These are phyloP conservation scores for Astragalus membranaceus DNA, from an alignment of 306 rosid species.

Conservation along the genomic window DNA sequence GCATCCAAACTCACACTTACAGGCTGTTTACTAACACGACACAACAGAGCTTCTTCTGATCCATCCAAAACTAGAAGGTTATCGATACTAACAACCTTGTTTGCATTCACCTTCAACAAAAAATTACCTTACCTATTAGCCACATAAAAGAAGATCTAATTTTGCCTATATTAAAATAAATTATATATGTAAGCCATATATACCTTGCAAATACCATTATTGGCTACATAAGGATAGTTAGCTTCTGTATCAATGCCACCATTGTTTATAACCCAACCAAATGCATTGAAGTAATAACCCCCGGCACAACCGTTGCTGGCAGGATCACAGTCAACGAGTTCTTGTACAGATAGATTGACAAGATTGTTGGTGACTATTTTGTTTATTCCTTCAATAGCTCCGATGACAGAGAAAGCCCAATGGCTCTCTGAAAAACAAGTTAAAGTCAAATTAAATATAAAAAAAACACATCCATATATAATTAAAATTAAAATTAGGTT, in stretches of 20 bases:
- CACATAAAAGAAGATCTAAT: not conserved
- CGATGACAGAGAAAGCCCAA: conserved; percentile 62
- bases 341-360: conserved; percentile 51
- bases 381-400: conserved; percentile 69
- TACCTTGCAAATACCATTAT: conserved; percentile 41
- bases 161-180: not conserved
- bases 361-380: conserved; percentile 52
- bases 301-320: conserved; percentile 52
- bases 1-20: conserved; percentile 44
- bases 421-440: conserved; percentile 40
- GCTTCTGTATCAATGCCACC: conserved; percentile 61
- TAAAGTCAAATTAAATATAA: not conserved
- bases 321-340: conserved; percentile 62
- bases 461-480: too few relatives aligned
- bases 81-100: conserved; percentile 43
- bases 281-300: conserved; percentile 64
- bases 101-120: conserved; percentile 30
- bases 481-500: not conserved
- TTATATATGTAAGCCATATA: not conserved
- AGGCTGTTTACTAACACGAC: conserved; percentile 48
- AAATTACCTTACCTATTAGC: not conserved
- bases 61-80: conserved; percentile 38
- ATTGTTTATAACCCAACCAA: conserved; percentile 55
- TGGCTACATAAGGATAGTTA: conserved; percentile 46
- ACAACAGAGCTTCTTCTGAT: conserved; percentile 37